Evolutionary conservation across 805 yeast species (phyloP), one percentile per base, ranked within the genome.

Genomic region (Lachancea waltii): DNA sequence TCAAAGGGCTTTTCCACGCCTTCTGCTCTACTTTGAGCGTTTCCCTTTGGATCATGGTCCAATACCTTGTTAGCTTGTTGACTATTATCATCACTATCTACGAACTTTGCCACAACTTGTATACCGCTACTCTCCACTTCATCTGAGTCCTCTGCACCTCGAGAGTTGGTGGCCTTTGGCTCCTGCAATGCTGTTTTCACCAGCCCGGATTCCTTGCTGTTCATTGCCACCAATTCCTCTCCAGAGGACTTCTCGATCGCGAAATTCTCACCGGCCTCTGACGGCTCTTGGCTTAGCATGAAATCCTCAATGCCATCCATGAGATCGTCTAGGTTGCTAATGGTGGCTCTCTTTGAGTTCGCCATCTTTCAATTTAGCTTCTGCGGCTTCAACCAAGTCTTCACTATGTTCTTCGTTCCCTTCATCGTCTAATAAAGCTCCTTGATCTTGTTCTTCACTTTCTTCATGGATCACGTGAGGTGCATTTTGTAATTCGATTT

Each of bases 301-400:
- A 49, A 49, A 31, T 49, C 51, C 34, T 53, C 57, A 26, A 55
- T 50, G 36, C 57, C 58, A 11, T 43, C 48, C 51, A 52, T 45
- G 37, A 38, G 34, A 18, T 20, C 25, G 11, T 38, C 33, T 14
- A 39, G 36, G n/a, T 36, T 18, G 24, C 29, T 33, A 25, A 33
- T 26, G 17, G 33, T 38, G 44, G 45, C 48, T 40, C 48, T 49
- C 47, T 27, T 42, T 41, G 35, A 35, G 21, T 29, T 17, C 14
- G 26, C 6, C 36, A 33, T 34, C 13, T 25, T 19, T 16, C 10
- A 13, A 13, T 19, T 34, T 16, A n/a, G 18, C 35, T 25, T 38
- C 41, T n/a, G 42, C 42, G 11, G 38, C 38, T 28, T 42, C 47
- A 35, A 41, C 40, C 18, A 41, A 27, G 24, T 42, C 47, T 21